Percentiles rank a stretch among this genome's conserved stretches.
Conservation (phyloP, 176 grass and related monocot genomes). For the Metroxylon sagu region DNA sequence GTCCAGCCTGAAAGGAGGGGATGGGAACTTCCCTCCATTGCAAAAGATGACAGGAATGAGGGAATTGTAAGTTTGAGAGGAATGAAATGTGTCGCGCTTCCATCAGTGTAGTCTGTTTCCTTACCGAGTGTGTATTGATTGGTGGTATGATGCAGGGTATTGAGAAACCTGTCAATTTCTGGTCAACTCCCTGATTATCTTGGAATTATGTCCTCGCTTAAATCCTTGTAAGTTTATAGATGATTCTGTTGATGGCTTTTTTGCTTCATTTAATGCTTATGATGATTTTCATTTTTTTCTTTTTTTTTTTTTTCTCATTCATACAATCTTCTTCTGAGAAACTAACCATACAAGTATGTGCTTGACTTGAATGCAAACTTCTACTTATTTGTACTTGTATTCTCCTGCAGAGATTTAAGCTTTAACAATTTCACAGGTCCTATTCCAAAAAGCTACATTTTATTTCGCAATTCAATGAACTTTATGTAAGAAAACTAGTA, state of each 20-base stretch:
- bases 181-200: slow-evolving; percentile 9
- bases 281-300: too few species aligned
- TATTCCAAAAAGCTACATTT: not conserved
- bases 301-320: too few species aligned
- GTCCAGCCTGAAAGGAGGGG: slow-evolving; percentile 3
- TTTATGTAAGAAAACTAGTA: not conserved
- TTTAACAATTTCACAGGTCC: slow-evolving; percentile 9
- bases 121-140: too few species aligned
- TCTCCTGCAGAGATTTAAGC: slow-evolving; percentile 15
- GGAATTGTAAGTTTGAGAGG: slow-evolving; percentile 2
- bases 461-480: not conserved
- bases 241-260: not conserved
- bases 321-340: too few species aligned
- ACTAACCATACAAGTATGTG: too few species aligned
- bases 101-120: too few species aligned
- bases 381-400: not conserved
- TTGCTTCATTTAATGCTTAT: too few species aligned
- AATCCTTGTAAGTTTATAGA: slow-evolving; percentile 3
- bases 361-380: too few species aligned
- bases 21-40: slow-evolving; percentile 5
- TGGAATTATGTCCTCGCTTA: not conserved
- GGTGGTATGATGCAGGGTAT: not conserved
- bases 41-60: not conserved
- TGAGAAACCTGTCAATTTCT: slow-evolving; percentile 20
- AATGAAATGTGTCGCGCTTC: too few species aligned